phyloP scores from a whole-genome alignment of 2,329 filamentous ascomycete species.

The Aspergillus fijiensis region DNA sequence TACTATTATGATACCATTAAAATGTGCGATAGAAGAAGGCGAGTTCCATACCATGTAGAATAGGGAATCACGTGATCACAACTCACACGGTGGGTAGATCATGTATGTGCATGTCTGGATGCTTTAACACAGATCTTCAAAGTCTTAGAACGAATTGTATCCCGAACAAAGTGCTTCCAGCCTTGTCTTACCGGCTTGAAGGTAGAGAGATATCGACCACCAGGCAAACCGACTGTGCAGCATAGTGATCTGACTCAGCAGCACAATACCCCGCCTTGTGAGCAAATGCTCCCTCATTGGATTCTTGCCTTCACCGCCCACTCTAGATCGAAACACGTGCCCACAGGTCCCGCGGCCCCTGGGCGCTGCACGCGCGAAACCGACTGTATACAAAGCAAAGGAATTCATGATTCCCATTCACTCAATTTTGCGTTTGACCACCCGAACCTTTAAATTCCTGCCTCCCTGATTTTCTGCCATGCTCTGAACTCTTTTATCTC shows the following conservation, averaged over 20 bases:
- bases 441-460: not conserved
- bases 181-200: no score
- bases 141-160: no score
- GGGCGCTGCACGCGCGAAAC: not conserved
- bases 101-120: no score
- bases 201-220: no score
- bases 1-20: not conserved
- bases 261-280: not conserved
- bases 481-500: not conserved
- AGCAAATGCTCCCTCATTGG: not conserved
- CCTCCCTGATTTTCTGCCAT: not conserved
- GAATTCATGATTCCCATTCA: not conserved
- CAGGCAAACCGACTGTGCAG: conserved; percentile 11
- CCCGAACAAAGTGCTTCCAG: no score
- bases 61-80: not conserved
- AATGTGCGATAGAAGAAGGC: not conserved
- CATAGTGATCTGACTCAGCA: conserved; percentile 13
- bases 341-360: not conserved
- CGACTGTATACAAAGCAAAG: not conserved
- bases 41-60: not conserved
- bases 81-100: no score
- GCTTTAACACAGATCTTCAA: no score
- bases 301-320: not conserved
- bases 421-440: not conserved
- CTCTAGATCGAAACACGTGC: conserved; percentile 1